Evolutionary conservation across 2,329 filamentous ascomycete genomes (phyloP).

Genomic region (Orbilia ellipsospora): DNA sequence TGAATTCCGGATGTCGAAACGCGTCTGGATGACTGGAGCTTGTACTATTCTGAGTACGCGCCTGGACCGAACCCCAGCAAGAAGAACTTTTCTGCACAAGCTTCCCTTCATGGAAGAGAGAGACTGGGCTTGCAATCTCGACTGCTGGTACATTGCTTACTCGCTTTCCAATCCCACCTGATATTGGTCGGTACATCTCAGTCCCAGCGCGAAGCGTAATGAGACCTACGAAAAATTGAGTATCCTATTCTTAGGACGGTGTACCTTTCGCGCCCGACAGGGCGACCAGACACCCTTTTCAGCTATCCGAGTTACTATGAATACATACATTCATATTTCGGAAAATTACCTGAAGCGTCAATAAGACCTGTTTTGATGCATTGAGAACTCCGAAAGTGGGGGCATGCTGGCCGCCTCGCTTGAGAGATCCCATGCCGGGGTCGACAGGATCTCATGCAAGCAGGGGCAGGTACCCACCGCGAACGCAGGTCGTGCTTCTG

Average conservation of each 20-base stretch:
- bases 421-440: slow-evolving; percentile 26
- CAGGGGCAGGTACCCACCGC: slow-evolving; percentile 24
- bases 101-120: slow-evolving; percentile 26
- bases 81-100: slow-evolving; percentile 16
- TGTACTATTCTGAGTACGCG: slow-evolving; percentile 46
- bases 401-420: slow-evolving; percentile 49
- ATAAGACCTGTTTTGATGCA: slow-evolving; percentile 42
- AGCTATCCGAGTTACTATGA: slow-evolving; percentile 49
- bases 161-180: slow-evolving; percentile 41
- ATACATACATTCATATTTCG: slow-evolving; percentile 25
- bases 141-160: slow-evolving; percentile 35
- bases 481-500: slow-evolving; percentile 39
- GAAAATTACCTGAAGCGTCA: slow-evolving; percentile 32
- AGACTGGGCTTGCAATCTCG: slow-evolving; percentile 46
- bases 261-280: slow-evolving; percentile 37
- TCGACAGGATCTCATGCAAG: slow-evolving; percentile 8
- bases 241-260: slow-evolving; percentile 53
- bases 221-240: slow-evolving; percentile 12
- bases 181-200: slow-evolving; percentile 32
- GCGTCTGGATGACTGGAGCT: slow-evolving; percentile 51
- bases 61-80: slow-evolving; percentile 35
- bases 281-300: slow-evolving; percentile 10
- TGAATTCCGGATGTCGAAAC: slow-evolving; percentile 42
- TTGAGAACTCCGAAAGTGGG: slow-evolving; percentile 26
- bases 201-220: slow-evolving; percentile 44